Conservation (phyloP, 371 early-diverging fungal species). For the Mortierella sp. region DNA sequence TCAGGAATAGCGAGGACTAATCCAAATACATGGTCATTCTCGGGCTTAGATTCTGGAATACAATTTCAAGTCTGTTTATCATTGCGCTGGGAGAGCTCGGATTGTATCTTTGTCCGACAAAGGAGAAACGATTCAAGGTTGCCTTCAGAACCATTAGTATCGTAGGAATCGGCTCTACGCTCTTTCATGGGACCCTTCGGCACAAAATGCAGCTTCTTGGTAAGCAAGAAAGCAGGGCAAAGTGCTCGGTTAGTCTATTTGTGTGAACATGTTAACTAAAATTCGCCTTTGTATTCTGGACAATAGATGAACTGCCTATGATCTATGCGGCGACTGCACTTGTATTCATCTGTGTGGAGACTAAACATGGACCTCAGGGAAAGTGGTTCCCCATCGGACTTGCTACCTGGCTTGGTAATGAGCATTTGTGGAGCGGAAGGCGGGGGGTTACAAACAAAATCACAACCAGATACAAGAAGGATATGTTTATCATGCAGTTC, state of each 20-base stretch:
- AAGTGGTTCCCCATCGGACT: conserved; percentile 46
- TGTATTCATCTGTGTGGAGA: conserved; percentile 40
- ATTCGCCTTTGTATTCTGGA: neutral
- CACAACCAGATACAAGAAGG: too few species aligned
- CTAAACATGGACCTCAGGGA: conserved; percentile 47
- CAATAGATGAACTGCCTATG: conserved; percentile 50
- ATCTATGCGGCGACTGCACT: conserved; percentile 51
- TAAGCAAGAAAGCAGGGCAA: conserved; percentile 1
- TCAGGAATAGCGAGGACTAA: too few species aligned
- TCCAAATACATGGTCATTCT: too few species aligned
- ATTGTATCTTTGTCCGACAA: conserved; percentile 42
- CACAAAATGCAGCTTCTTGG: conserved; percentile 55
- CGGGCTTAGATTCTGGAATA: conserved; percentile 46
- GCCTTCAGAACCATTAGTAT: conserved; percentile 43
- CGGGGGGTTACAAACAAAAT: too few species aligned
- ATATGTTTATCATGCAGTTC: neutral
- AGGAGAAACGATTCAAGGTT: conserved; percentile 44
- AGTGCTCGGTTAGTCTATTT: neutral
- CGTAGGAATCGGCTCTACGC: conserved; percentile 46
- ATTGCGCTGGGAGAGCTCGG: conserved; percentile 40
- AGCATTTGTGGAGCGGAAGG: too few species aligned
- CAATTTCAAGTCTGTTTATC: conserved; percentile 50
- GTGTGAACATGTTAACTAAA: neutral
- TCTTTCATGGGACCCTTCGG: conserved; percentile 52
- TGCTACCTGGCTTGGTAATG: conserved; percentile 47